phyloP scores from a whole-genome alignment of 2,329 filamentous ascomycete genomes.

The Fusarium pseudonygamai region DNA sequence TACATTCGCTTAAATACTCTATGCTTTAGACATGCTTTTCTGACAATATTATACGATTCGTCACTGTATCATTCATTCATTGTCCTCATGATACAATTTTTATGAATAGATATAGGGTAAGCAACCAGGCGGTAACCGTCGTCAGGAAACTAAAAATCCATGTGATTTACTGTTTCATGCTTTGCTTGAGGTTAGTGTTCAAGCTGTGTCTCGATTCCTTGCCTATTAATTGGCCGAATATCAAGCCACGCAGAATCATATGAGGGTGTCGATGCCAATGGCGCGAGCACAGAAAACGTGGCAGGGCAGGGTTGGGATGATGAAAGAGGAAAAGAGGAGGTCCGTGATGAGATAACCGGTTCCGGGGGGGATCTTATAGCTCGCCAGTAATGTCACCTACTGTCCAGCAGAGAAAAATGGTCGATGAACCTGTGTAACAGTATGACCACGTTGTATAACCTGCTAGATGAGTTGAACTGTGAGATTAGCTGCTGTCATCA shows the following conservation, averaged over 20 bases:
- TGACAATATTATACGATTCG: no score
- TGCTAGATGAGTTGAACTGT: neutral
- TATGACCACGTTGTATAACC: neutral
- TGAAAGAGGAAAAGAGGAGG: constrained; percentile 27
- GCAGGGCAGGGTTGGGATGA: constrained; percentile 34
- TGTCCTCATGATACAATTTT: neutral
- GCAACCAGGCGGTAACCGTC: neutral
- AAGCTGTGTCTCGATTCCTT: neutral
- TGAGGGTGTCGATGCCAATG: neutral
- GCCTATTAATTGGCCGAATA: neutral
- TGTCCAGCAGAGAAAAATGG: neutral
- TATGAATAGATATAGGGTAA: neutral
- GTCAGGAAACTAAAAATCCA: neutral
- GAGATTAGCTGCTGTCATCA: neutral
- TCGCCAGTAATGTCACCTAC: neutral
- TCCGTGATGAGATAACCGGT: constrained; percentile 33
- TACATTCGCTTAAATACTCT: neutral
- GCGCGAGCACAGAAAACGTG: constrained; percentile 40
- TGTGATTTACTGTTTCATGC: neutral
- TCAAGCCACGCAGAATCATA: constrained; percentile 1
- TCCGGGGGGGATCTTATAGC: constrained; percentile 18
- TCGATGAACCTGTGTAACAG: constrained; percentile 2
- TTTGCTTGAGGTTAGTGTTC: no score
- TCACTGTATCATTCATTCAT: neutral
- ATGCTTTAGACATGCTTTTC: neutral